Conservation (phyloP, 1,139 yeast genomes). For the Pichiaceae sp. region DNA sequence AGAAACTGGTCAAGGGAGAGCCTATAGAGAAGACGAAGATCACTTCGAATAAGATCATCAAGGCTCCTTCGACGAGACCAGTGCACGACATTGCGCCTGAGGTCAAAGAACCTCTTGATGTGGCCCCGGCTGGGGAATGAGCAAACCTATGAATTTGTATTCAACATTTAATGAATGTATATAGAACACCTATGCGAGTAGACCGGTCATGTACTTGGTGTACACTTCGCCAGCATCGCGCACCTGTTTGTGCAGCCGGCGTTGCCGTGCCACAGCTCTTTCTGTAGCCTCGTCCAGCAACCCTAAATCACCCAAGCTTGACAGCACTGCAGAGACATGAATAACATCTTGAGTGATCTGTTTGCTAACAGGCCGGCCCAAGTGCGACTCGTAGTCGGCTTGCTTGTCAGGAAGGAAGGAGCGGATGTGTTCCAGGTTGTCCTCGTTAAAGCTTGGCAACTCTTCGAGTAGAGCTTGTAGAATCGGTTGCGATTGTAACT, state of each 20-base stretch:
- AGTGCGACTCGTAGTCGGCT: background rate
- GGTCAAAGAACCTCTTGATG: conserved; percentile 17
- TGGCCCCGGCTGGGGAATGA: conserved; percentile 12
- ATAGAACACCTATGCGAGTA: too few species aligned
- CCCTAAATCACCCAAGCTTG: background rate
- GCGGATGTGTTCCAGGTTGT: background rate
- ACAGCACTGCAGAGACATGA: background rate
- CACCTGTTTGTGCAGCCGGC: background rate
- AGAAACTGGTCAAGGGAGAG: conserved; percentile 74
- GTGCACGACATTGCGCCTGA: conserved; percentile 26
- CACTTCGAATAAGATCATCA: conserved; percentile 71
- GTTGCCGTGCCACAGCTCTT: background rate
- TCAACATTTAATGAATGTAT: background rate
- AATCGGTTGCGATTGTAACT: background rate
- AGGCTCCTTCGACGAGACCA: conserved; percentile 26
- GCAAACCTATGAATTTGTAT: background rate
- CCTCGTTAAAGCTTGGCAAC: background rate
- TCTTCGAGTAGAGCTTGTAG: background rate
- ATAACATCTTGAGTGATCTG: background rate
- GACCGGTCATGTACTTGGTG: too few species aligned
- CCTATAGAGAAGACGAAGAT: conserved; percentile 57
- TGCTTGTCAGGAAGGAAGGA: background rate
- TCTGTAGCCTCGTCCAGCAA: background rate
- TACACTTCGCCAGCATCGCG: too few species aligned
- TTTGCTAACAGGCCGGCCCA: background rate